Evolutionary conservation across 345 rosid genomes (phyloP).

Genomic region (Heritiera fomes): DNA sequence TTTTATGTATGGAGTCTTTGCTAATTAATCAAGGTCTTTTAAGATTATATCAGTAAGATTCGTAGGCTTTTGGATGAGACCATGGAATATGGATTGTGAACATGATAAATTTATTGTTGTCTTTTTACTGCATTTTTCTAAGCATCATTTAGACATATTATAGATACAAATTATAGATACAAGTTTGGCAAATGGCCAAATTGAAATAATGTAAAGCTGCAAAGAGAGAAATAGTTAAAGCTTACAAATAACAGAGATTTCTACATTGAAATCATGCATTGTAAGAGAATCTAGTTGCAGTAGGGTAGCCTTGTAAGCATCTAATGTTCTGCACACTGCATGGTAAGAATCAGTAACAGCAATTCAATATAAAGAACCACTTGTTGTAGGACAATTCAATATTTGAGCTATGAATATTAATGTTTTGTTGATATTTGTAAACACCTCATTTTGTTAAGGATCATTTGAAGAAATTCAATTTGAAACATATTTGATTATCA

Average conservation of each 20-base stretch:
- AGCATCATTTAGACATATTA: neutral
- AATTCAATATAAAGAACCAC: neutral
- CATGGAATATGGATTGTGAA: neutral
- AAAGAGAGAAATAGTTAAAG: neutral
- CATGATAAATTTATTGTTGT: neutral
- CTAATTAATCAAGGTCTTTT: constrained; percentile 11
- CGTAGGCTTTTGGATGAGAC: neutral
- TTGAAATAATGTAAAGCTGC: neutral
- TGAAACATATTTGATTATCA: too few species aligned
- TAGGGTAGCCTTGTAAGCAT: neutral
- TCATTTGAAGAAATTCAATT: too few species aligned
- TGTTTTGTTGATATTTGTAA: too few species aligned
- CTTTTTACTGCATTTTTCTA: neutral
- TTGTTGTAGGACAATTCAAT: too few species aligned
- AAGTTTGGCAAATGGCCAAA: too few species aligned
- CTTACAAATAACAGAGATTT: neutral
- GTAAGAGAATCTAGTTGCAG: constrained; percentile 5
- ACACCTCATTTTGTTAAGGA: too few species aligned
- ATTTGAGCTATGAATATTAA: too few species aligned
- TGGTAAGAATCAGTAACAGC: neutral
- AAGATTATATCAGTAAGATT: neutral
- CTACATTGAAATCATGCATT: neutral
- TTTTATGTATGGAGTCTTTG: neutral
- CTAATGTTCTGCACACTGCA: neutral
- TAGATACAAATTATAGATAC: too few species aligned